These are phyloP conservation scores for Lathyrus sativus DNA, from an alignment of 306 rosid species.

Conservation along the genomic window DNA sequence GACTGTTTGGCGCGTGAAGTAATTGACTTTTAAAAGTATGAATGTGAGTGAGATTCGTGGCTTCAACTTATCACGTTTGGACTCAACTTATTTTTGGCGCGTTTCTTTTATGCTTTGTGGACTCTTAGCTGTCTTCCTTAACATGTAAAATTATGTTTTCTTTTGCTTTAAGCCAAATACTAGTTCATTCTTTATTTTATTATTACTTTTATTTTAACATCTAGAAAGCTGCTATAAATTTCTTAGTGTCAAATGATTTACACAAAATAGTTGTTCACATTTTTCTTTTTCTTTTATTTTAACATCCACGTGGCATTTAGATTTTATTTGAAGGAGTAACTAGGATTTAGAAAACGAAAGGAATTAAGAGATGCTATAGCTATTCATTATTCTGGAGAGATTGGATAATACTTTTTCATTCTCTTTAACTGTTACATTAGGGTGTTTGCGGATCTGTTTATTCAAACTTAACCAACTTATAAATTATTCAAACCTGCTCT, in stretches of 20 bases:
- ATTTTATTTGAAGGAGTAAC: no score
- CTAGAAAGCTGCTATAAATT: no score
- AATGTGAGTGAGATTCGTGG: constrained; percentile 31
- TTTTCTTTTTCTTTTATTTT: no score
- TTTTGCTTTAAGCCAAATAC: constrained; percentile 16
- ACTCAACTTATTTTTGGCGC: not conserved
- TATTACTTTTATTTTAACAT: not conserved
- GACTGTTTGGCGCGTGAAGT: constrained; percentile 25
- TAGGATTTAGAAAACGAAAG: no score
- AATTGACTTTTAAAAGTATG: constrained; percentile 1
- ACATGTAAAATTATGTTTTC: not conserved
- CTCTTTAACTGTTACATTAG: no score
- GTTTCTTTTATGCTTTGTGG: constrained; percentile 29
- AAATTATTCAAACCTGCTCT: no score
- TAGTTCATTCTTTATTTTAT: not conserved
- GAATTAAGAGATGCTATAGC: no score
- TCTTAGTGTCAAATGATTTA: not conserved
- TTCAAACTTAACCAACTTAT: no score
- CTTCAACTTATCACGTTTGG: constrained; percentile 27
- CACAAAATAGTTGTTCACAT: not conserved
- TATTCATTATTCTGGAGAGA: no score
- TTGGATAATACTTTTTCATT: no score
- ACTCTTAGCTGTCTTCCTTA: constrained; percentile 34
- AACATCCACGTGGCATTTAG: no score
- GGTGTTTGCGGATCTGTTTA: no score